Percentiles rank a stretch among this genome's conserved stretches.
These are phyloP conservation scores for Micractinium conductrix DNA, from an alignment of 139 green algal genomes.

Conservation along the genomic window DNA sequence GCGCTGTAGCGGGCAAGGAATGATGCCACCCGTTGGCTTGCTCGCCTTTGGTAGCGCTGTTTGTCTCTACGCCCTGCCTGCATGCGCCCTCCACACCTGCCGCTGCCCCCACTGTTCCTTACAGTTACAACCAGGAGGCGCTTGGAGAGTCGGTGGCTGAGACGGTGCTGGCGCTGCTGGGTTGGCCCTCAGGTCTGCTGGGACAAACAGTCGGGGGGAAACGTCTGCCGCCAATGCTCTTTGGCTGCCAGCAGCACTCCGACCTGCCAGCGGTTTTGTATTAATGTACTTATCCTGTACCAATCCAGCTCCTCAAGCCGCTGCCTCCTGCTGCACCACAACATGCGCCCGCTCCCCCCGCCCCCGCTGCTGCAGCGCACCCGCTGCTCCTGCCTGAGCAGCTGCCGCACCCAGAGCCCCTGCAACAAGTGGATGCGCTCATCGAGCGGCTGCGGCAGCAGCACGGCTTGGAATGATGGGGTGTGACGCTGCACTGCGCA, in stretches of 20 bases:
- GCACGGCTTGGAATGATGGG: too few relatives aligned
- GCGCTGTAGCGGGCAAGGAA: background rate
- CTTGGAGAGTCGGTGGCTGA: slow-evolving; percentile 79
- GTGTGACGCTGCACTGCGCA: too few relatives aligned
- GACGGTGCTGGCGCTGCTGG: slow-evolving; percentile 67
- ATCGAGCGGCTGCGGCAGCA: slow-evolving; percentile 24
- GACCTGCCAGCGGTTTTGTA: background rate
- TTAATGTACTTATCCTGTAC: background rate
- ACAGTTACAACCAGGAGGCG: slow-evolving; percentile 66
- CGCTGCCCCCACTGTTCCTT: background rate
- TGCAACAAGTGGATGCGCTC: slow-evolving; percentile 36
- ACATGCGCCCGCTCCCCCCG: background rate
- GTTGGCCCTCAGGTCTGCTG: slow-evolving; percentile 22
- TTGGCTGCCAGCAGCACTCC: background rate
- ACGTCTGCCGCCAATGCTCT: background rate
- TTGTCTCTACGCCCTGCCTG: too few relatives aligned
- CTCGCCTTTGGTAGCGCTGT: background rate
- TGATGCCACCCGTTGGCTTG: background rate
- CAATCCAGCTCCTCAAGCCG: background rate
- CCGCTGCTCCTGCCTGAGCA: background rate
- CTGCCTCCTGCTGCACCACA: background rate
- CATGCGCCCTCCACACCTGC: background rate
- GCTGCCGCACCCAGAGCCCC: slow-evolving; percentile 52
- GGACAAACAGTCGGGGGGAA: background rate
- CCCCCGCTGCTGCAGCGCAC: background rate